Evolutionary conservation across 169 alveolate species (phyloP).

Genomic region (Plasmodium inui): DNA sequence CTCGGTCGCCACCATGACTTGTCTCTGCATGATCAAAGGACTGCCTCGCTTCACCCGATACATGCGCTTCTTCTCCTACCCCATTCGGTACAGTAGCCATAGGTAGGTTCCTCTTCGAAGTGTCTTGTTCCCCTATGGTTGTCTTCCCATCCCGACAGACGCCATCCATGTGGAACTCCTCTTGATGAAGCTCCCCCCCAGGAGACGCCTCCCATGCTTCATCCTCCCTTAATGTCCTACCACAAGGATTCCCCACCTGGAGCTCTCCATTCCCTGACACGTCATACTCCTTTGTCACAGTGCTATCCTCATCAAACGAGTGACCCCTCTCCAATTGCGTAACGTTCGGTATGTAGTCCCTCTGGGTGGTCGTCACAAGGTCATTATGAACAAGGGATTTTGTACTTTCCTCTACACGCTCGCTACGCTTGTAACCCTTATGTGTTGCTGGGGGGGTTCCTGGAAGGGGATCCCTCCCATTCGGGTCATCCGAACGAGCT

Average conservation of each 20-base stretch:
- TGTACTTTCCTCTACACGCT: neutral
- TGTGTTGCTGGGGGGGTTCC: neutral
- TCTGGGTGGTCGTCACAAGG: neutral
- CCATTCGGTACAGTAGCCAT: neutral
- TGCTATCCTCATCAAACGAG: neutral
- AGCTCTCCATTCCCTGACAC: neutral
- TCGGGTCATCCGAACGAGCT: neutral
- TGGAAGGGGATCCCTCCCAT: neutral
- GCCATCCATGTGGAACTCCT: neutral
- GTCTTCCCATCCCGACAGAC: neutral
- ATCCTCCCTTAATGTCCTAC: neutral
- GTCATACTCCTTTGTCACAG: neutral
- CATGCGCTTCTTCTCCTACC: neutral
- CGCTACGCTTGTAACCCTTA: slow-evolving; percentile 3
- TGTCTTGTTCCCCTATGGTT: neutral
- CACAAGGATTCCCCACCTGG: neutral
- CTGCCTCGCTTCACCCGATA: neutral
- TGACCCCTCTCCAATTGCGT: neutral
- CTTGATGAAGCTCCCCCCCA: neutral
- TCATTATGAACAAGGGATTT: neutral
- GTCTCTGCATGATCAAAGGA: neutral
- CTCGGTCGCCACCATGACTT: neutral
- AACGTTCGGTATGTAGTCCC: neutral
- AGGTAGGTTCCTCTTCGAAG: neutral
- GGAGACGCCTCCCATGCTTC: neutral